phyloP scores from a whole-genome alignment of 129 eudicot genomes.

The Oenanthe sinensis region DNA sequence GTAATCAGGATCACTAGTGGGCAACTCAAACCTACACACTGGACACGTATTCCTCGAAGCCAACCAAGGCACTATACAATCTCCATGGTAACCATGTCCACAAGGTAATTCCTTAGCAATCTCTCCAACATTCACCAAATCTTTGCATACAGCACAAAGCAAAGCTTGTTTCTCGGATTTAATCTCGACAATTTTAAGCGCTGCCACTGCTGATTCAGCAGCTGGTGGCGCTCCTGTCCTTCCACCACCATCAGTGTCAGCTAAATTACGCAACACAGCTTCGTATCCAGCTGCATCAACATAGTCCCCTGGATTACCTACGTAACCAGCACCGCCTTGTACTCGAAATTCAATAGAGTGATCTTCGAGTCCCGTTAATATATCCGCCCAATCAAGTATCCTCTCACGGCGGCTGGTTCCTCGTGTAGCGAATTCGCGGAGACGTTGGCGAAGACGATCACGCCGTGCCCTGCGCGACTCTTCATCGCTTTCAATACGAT shows the following conservation, averaged over 20 bases:
- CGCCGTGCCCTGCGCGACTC: conserved; percentile 29
- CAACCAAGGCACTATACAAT: conserved; percentile 75
- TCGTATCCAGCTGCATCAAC: conserved; percentile 57
- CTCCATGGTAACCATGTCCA: conserved; percentile 72
- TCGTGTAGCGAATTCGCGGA: conserved; percentile 17
- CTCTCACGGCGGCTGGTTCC: not conserved
- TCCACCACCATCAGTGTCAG: conserved; percentile 59
- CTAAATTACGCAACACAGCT: conserved; percentile 65
- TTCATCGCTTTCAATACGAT: conserved; percentile 11
- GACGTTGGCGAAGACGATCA: conserved; percentile 47
- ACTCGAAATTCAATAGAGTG: conserved; percentile 62
- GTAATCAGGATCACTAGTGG: conserved; percentile 67
- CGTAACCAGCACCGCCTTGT: conserved; percentile 41
- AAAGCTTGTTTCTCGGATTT: conserved; percentile 19
- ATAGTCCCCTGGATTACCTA: conserved; percentile 87
- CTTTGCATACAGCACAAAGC: conserved; percentile 68
- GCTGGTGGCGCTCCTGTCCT: conserved; percentile 90
- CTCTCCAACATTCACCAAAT: conserved; percentile 46
- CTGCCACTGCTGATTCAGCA: conserved; percentile 44
- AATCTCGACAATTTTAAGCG: conserved; percentile 32
- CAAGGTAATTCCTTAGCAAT: conserved; percentile 56
- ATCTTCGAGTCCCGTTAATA: conserved; percentile 39
- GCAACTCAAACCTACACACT: conserved; percentile 72
- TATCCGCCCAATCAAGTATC: conserved; percentile 68
- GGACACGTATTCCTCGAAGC: conserved; percentile 69